These are phyloP conservation scores for Coemansia sp. DNA, from an alignment of 192 early-diverging fungal species.

Conservation along the genomic window DNA sequence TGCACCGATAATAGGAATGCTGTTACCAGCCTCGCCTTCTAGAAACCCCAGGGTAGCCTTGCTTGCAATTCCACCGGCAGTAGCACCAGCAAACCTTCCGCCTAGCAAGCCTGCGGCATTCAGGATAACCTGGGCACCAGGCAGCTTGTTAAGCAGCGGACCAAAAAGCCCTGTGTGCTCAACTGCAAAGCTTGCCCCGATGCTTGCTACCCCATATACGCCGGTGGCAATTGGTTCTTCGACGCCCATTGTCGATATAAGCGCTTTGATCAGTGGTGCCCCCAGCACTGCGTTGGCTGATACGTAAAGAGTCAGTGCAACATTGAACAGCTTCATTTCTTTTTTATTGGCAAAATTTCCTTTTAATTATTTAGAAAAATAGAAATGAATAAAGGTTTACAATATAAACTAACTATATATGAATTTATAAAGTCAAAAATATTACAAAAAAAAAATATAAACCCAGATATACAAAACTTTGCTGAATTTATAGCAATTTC, in stretches of 20 bases:
- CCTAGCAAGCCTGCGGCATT: constrained; percentile 37
- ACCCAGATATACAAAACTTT: no score
- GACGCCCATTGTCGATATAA: constrained; percentile 21
- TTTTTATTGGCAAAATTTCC: not conserved
- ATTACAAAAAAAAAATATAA: no score
- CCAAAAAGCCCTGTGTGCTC: constrained; percentile 39
- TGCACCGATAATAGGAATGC: constrained; percentile 40
- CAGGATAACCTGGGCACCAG: constrained; percentile 30
- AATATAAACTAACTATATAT: no score
- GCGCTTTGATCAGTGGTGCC: constrained; percentile 40
- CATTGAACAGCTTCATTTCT: not conserved
- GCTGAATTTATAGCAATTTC: no score
- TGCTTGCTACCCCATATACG: constrained; percentile 40
- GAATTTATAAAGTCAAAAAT: no score
- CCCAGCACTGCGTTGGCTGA: constrained; percentile 1
- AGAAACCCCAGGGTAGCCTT: constrained; percentile 26
- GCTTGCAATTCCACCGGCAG: constrained; percentile 37
- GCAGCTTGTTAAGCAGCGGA: constrained; percentile 34
- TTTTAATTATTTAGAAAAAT: not conserved
- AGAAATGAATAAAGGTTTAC: no score
- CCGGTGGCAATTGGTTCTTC: constrained; percentile 32
- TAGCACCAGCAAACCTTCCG: constrained; percentile 42
- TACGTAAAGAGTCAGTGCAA: not conserved
- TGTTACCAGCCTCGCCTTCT: constrained; percentile 31
- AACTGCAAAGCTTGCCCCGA: constrained; percentile 44